Evolutionary conservation across 441 rosid species (phyloP).

Genomic region (Flueggea neowawraea): DNA sequence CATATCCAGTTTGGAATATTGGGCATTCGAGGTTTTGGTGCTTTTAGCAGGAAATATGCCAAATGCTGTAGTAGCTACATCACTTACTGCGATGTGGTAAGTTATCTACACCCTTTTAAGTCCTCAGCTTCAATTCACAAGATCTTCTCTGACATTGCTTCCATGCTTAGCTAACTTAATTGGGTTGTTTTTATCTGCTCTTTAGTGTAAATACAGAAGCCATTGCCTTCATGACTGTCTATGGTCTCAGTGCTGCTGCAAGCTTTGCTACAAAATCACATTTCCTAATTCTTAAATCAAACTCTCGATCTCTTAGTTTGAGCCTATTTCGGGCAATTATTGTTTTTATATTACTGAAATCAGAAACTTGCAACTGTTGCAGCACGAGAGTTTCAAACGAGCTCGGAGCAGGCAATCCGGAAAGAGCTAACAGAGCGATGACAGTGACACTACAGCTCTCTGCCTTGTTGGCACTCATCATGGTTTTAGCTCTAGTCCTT

Average conservation of each 20-base stretch:
- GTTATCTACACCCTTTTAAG: too few relatives aligned
- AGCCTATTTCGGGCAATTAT: too few relatives aligned
- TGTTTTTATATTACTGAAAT: too few relatives aligned
- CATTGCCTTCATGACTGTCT: neutral
- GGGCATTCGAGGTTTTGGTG: constrained; percentile 78
- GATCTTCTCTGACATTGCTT: too few relatives aligned
- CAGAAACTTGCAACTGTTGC: neutral
- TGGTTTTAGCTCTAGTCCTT: constrained; percentile 37
- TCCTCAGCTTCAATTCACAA: too few relatives aligned
- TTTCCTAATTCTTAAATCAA: too few relatives aligned
- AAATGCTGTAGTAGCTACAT: constrained; percentile 48
- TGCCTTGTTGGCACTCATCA: constrained; percentile 37
- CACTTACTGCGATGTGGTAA: constrained; percentile 75
- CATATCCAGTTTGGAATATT: constrained; percentile 58
- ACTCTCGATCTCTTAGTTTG: too few relatives aligned
- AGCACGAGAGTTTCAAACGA: constrained; percentile 55
- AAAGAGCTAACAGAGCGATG: constrained; percentile 54
- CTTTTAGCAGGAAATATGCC: constrained; percentile 73
- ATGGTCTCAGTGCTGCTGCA: constrained; percentile 10
- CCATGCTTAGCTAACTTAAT: too few relatives aligned
- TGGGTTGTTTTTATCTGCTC: too few relatives aligned
- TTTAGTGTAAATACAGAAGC: neutral
- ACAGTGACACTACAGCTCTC: constrained; percentile 44
- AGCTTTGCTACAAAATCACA: constrained; percentile 5
- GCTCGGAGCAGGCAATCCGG: constrained; percentile 27